phyloP scores from a whole-genome alignment of 192 early-diverging fungal species.

The Podila clonocystis region DNA sequence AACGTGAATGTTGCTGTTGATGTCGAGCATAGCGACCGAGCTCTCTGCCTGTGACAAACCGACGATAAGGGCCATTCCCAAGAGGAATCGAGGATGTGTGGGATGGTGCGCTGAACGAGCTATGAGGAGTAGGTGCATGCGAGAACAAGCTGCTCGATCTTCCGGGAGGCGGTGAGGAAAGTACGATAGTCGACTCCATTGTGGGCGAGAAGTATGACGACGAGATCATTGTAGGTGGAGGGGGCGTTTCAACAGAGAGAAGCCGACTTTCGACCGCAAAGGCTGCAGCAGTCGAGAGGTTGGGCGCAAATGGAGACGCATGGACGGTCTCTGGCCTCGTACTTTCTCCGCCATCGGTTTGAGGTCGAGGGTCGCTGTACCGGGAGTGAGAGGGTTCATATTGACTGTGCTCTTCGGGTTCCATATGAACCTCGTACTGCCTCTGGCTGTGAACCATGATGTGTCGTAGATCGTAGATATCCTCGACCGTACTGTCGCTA shows the following conservation, averaged over 20 bases:
- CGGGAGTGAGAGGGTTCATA: background rate
- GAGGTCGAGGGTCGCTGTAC: background rate
- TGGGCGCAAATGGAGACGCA: background rate
- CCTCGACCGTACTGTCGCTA: background rate
- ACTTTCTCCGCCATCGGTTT: background rate
- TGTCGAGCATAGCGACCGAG: background rate
- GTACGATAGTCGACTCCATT: constrained; percentile 28
- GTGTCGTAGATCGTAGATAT: constrained; percentile 36
- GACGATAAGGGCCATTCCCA: constrained; percentile 19
- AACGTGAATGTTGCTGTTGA: background rate
- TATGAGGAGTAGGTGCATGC: background rate
- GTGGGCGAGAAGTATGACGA: constrained; percentile 38
- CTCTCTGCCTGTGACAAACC: constrained; percentile 35
- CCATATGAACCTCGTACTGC: constrained; percentile 21
- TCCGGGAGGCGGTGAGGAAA: constrained; percentile 38
- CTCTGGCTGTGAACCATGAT: constrained; percentile 40
- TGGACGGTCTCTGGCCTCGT: too few species aligned
- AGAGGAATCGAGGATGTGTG: background rate
- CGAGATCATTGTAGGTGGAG: constrained; percentile 22
- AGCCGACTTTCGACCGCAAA: background rate
- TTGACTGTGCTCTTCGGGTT: constrained; percentile 5
- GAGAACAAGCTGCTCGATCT: background rate
- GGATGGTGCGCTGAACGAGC: background rate
- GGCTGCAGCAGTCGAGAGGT: background rate
- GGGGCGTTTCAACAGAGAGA: background rate